Evolutionary conservation across 2,329 filamentous ascomycete species (phyloP).

Genomic region (Arthrobotrys pseudoclavata): DNA sequence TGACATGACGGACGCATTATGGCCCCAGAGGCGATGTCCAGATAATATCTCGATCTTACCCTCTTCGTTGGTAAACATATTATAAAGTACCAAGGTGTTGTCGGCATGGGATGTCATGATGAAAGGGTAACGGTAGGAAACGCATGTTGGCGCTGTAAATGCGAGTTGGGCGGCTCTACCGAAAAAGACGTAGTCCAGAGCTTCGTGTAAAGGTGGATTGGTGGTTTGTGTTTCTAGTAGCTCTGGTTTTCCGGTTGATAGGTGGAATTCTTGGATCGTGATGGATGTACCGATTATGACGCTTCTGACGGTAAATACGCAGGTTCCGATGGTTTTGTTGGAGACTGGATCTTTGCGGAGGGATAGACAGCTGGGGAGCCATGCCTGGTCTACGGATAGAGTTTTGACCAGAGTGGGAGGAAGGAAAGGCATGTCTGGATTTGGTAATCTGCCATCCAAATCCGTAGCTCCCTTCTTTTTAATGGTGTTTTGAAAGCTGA

Average conservation of each 20-base stretch:
- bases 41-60: conserved; percentile 76
- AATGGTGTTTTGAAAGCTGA: conserved; percentile 41
- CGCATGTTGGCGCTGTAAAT: conserved; percentile 70
- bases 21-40: conserved; percentile 86
- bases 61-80: conserved; percentile 80
- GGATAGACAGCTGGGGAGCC: conserved; percentile 48
- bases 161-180: conserved; percentile 61
- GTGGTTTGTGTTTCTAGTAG: conserved; percentile 24
- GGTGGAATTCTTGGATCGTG: conserved; percentile 63
- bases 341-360: conserved; percentile 32
- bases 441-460: neutral
- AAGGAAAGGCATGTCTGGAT: conserved; percentile 11
- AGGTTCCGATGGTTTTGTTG: conserved; percentile 29
- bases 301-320: conserved; percentile 44
- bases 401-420: conserved; percentile 24
- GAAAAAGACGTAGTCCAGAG: conserved; percentile 51
- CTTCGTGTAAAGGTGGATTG: conserved; percentile 47
- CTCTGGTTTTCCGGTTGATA: conserved; percentile 50
- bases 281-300: conserved; percentile 41
- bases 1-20: conserved; percentile 88
- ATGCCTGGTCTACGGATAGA: conserved; percentile 30
- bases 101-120: conserved; percentile 85
- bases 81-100: conserved; percentile 86
- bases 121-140: conserved; percentile 84
- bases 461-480: neutral